These are phyloP conservation scores for Paracoccidioides lutzii DNA, from an alignment of 2,329 filamentous ascomycete genomes.

Conservation along the genomic window DNA sequence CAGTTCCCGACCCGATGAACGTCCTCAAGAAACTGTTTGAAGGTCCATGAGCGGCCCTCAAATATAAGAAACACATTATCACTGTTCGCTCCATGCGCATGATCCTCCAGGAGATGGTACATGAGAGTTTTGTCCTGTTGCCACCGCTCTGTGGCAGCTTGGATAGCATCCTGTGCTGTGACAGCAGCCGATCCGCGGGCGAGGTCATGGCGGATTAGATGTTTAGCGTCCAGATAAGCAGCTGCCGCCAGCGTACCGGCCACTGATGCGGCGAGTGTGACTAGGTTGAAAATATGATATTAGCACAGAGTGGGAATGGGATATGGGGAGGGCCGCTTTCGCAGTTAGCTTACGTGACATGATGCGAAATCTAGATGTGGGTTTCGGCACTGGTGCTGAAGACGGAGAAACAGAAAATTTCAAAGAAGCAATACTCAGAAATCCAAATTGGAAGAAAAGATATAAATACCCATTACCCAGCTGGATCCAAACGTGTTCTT, in stretches of 20 bases:
- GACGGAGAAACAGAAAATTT: not conserved
- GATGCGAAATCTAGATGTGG: not conserved
- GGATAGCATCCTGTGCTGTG: not conserved
- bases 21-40: not conserved
- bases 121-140: slow-evolving; percentile 2
- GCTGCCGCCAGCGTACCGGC: slow-evolving; percentile 1
- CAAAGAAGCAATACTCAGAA: not conserved
- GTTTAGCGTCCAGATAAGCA: slow-evolving; percentile 3
- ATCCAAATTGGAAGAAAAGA: not conserved
- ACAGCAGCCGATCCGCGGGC: not conserved
- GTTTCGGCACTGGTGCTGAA: too few relatives aligned
- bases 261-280: not conserved
- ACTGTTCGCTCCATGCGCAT: not conserved
- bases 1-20: slow-evolving; percentile 1
- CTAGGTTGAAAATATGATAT: not conserved
- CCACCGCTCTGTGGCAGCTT: not conserved
- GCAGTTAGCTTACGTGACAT: not conserved
- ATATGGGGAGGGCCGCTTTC: not conserved
- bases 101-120: slow-evolving; percentile 1
- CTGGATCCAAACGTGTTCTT: not conserved
- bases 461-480: not conserved
- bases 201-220: not conserved
- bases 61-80: not conserved
- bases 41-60: slow-evolving; percentile 1
- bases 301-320: not conserved